A percentile compares a stretch with the other conserved stretches of the same genome.
Evolutionary conservation across 2,329 filamentous ascomycete genomes (phyloP).

Genomic region (Pseudofabraea citricarpa): DNA sequence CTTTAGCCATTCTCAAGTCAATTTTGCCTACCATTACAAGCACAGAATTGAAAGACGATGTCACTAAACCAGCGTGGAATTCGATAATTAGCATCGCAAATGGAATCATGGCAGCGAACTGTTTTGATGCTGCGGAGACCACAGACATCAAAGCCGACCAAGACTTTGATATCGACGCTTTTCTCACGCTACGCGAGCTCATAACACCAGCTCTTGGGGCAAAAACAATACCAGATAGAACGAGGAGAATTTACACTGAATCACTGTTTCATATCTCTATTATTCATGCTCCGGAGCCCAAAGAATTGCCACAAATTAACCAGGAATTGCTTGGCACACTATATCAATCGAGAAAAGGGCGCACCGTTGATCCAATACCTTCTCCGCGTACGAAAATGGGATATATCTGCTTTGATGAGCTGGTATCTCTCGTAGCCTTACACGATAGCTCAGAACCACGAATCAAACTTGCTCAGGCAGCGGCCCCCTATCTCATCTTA

Average conservation of each 20-base stretch:
- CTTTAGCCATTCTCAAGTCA: conserved; percentile 62
- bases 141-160: conserved; percentile 61
- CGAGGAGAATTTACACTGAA: conserved; percentile 65
- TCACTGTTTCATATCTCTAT: conserved; percentile 79
- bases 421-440: conserved; percentile 63
- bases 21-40: conserved; percentile 56
- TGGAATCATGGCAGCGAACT: conserved; percentile 65
- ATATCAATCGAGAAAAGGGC: conserved; percentile 61
- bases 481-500: conserved; percentile 77
- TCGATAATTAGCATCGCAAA: conserved; percentile 60
- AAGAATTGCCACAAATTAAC: conserved; percentile 48
- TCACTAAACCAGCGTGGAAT: conserved; percentile 62
- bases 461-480: conserved; percentile 60
- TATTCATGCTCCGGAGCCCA: conserved; percentile 62
- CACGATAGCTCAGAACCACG: conserved; percentile 33
- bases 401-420: conserved; percentile 75
- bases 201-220: conserved; percentile 72
- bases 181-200: conserved; percentile 62
- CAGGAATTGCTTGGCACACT: conserved; percentile 55
- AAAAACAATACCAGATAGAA: conserved; percentile 57
- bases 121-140: conserved; percentile 38
- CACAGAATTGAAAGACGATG: conserved; percentile 40
- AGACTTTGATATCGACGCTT: conserved; percentile 73
- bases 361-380: conserved; percentile 63
- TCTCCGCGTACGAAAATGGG: conserved; percentile 66